Percentiles rank a stretch among this genome's conserved stretches.
phyloP scores from a whole-genome alignment of 2,329 filamentous ascomycete genomes.

The Colletotrichum graminicola region DNA sequence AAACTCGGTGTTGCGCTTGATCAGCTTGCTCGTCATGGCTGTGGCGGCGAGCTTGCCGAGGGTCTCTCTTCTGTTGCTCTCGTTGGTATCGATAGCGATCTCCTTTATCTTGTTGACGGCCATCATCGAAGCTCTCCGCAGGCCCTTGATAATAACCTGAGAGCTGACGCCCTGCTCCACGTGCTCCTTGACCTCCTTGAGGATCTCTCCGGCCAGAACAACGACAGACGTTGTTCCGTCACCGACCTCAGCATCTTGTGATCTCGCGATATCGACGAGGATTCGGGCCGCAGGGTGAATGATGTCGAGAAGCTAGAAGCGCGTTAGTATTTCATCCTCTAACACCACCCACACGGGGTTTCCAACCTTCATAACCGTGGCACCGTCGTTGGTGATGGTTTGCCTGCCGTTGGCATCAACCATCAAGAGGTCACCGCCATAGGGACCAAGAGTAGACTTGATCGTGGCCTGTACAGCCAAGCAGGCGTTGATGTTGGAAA shows the following conservation, averaged over 20 bases:
- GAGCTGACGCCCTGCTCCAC: constrained; percentile 98
- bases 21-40: constrained; percentile 99
- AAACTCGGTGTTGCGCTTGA: constrained; percentile 95
- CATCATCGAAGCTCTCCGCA: constrained; percentile 88
- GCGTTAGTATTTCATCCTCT: not conserved
- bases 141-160: constrained; percentile 96
- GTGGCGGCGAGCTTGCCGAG: constrained; percentile 90
- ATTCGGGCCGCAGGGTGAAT: constrained; percentile 97
- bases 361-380: constrained; percentile 96
- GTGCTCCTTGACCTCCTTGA: constrained; percentile 96
- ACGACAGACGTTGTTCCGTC: constrained; percentile 98
- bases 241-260: constrained; percentile 98
- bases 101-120: constrained; percentile 99
- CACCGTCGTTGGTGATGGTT: constrained; percentile 99
- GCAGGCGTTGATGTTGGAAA: constrained; percentile 99
- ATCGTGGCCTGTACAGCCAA: constrained; percentile 95
- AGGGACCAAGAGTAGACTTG: constrained; percentile 94
- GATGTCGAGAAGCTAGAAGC: constrained; percentile 87
- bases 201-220: constrained; percentile 94
- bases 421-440: constrained; percentile 95
- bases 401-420: constrained; percentile 95
- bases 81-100: constrained; percentile 88
- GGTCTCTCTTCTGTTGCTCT: constrained; percentile 87
- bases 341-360: not conserved
- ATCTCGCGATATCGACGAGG: constrained; percentile 97